Base-by-base conservation (phyloP, 768 basidiomycete species). In the Russula brevipes region DNA sequence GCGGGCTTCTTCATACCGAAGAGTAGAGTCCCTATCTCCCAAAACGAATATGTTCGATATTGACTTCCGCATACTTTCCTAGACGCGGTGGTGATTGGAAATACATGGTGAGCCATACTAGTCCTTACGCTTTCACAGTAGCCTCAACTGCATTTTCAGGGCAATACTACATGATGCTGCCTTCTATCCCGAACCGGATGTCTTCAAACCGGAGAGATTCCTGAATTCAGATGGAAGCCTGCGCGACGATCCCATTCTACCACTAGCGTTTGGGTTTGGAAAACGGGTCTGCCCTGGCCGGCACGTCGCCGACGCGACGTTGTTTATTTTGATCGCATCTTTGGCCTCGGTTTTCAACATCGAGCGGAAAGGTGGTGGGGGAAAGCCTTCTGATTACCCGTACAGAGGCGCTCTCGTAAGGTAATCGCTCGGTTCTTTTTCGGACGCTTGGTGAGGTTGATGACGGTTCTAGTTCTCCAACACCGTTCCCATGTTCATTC, bases 1-100 rank as follows among this genome's bases (percentile, higher is more conserved):
- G 51, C 19, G 11, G 54, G 55, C 19, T 24, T 63, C 44, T 57
- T 57, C 41, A 57, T 57, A 44, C 55, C 47, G 17, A 63, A 63
- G 56, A 56, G 61, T 63, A 17, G 4, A 49, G 24, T 24, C 17
- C 3, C 3, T 31, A 9, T n/a, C 35, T n/a, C 8, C 24, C 4
- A 24, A 5, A 39, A 53, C 35, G 52, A 53, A 38, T 53, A 7
- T 53, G 35, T n/a, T 53, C n/a, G 10, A 39, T 39, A 7, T 53
- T 38, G 1, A 24, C 24, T 9, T 5, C 9, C 6, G n/a, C n/a
- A 36, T n/a, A 11, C 19, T 38, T 6, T 19, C 35, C 30, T 12
- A 53, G 52, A 36, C 36, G 52, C 52, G 10, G 3, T 38, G 35
- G 36, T 53, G 11, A 53, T 53, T 10, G 36, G 36, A 19, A 53